Conservation (phyloP, 2,329 filamentous ascomycete genomes). For the Sclerotiophoma versabilis region DNA sequence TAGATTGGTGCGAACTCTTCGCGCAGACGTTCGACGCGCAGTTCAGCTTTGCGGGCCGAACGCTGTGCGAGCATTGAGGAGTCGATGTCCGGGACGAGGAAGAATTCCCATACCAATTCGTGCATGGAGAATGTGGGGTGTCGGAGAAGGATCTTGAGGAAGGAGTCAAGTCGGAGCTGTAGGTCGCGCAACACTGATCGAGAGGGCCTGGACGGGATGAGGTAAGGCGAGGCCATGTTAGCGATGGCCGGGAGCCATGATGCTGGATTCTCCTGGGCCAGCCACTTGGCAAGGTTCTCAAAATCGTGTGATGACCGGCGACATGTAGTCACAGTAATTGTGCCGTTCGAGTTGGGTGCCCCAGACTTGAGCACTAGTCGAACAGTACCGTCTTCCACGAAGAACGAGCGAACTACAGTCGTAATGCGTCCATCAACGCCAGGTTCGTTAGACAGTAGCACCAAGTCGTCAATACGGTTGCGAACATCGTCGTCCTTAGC, state of each 20-base stretch:
- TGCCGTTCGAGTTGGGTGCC: slow-evolving; percentile 79
- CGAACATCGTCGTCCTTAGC: slow-evolving; percentile 98
- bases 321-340: slow-evolving; percentile 93
- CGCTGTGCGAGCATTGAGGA: slow-evolving; percentile 88
- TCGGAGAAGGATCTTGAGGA: slow-evolving; percentile 82
- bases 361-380: slow-evolving; percentile 94
- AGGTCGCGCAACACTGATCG: slow-evolving; percentile 85
- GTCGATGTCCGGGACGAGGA: slow-evolving; percentile 93
- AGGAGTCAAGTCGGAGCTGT: slow-evolving; percentile 84
- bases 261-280: slow-evolving; percentile 88
- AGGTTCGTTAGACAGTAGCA: slow-evolving; percentile 73
- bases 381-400: slow-evolving; percentile 94
- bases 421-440: slow-evolving; percentile 83
- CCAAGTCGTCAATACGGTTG: slow-evolving; percentile 93
- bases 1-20: slow-evolving; percentile 86
- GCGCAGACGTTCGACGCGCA: slow-evolving; percentile 79
- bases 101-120: slow-evolving; percentile 99
- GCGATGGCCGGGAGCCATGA: slow-evolving; percentile 88
- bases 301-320: slow-evolving; percentile 88
- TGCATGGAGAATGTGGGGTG: slow-evolving; percentile 95
- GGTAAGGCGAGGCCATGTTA: slow-evolving; percentile 84
- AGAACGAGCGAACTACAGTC: slow-evolving; percentile 92
- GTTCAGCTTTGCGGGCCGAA: slow-evolving; percentile 84
- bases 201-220: slow-evolving; percentile 91
- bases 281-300: slow-evolving; percentile 83